Evolutionary conservation across 2,329 filamentous ascomycete genomes (phyloP).

Genomic region (Neonectria neomacrospora): DNA sequence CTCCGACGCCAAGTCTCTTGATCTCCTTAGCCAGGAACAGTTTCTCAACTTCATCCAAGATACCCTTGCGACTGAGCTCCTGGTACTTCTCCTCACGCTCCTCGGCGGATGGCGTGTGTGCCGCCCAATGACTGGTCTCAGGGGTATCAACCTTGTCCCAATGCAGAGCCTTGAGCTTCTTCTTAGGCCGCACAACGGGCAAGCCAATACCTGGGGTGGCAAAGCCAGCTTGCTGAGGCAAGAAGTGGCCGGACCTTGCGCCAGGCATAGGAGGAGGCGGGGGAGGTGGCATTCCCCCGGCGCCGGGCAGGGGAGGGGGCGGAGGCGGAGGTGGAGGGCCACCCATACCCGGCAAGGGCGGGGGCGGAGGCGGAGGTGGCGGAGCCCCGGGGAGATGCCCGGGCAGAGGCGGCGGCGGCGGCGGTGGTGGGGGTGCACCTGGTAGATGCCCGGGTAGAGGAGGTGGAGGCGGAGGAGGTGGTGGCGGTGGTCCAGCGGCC

Average conservation of each 20-base stretch:
- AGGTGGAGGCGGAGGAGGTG: constrained; percentile 53
- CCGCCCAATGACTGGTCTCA: constrained; percentile 91
- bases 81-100: constrained; percentile 95
- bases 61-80: constrained; percentile 92
- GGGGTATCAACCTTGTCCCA: constrained; percentile 98
- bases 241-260: constrained; percentile 78
- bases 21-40: constrained; percentile 98
- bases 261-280: constrained; percentile 75
- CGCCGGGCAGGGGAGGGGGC: constrained; percentile 56
- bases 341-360: constrained; percentile 54
- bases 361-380: constrained; percentile 59
- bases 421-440: constrained; percentile 50
- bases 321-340: constrained; percentile 50
- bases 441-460: constrained; percentile 52
- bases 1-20: constrained; percentile 80
- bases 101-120: constrained; percentile 84
- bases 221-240: constrained; percentile 71
- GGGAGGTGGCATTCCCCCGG: constrained; percentile 57
- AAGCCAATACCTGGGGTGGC: constrained; percentile 71
- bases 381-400: constrained; percentile 54
- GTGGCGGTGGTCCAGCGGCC: constrained; percentile 50
- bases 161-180: constrained; percentile 99
- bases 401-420: constrained; percentile 52
- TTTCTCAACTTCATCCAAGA: constrained; percentile 97
- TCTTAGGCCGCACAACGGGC: constrained; percentile 90